phyloP scores from a whole-genome alignment of 2,329 filamentous ascomycete genomes.

The Alternaria novae-zelandiae region DNA sequence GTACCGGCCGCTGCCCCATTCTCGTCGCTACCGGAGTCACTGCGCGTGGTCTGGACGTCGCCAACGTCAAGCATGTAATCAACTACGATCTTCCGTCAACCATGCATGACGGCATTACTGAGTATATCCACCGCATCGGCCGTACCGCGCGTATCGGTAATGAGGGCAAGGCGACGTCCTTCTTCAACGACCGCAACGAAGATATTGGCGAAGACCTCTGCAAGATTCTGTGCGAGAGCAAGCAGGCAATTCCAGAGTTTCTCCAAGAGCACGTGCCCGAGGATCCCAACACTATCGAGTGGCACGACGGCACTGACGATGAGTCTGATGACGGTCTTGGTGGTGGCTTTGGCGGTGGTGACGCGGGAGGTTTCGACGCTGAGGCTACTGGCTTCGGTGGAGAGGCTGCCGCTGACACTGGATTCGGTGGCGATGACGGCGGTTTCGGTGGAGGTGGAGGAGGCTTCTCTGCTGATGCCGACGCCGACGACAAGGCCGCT shows the following conservation, averaged over 20 bases:
- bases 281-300: conserved; percentile 56
- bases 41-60: conserved; percentile 87
- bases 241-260: conserved; percentile 83
- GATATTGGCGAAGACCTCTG: conserved; percentile 75
- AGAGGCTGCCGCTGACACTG: conserved; percentile 4
- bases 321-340: conserved; percentile 38
- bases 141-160: conserved; percentile 95
- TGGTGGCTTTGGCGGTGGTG: conserved; percentile 17
- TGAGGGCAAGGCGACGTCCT: conserved; percentile 82
- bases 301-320: conserved; percentile 59
- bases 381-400: conserved; percentile 11
- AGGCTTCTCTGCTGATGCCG: conserved; percentile 22
- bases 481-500: conserved; percentile 29
- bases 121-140: conserved; percentile 94
- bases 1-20: conserved; percentile 75
- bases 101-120: conserved; percentile 83
- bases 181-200: conserved; percentile 81
- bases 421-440: conserved; percentile 12
- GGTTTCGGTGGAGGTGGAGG: conserved; percentile 13
- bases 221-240: conserved; percentile 80
- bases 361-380: conserved; percentile 17
- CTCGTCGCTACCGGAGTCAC: conserved; percentile 86
- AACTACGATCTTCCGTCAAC: conserved; percentile 85
- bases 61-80: conserved; percentile 87
- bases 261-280: conserved; percentile 69